phyloP scores from a whole-genome alignment of 2,329 filamentous ascomycete species.

The Neobulgaria alba region DNA sequence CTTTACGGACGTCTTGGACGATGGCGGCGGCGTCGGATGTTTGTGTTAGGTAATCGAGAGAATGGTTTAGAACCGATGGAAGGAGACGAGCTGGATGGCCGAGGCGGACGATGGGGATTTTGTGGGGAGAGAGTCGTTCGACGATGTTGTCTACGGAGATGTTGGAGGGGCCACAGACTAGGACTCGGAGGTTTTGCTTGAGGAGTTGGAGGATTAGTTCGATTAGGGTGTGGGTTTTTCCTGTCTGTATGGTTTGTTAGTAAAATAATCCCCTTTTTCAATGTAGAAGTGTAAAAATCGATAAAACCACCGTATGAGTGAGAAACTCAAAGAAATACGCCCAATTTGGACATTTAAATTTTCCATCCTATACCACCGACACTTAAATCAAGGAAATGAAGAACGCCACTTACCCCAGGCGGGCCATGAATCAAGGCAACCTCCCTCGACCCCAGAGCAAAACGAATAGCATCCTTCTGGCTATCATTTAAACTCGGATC shows the following conservation, averaged over 20 bases:
- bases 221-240: slow-evolving; percentile 93
- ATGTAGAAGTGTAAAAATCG: too few species aligned
- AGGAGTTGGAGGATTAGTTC: slow-evolving; percentile 91
- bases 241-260: slow-evolving; percentile 46
- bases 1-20: slow-evolving; percentile 79
- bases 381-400: too few species aligned
- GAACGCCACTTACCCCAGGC: slow-evolving; percentile 63
- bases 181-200: slow-evolving; percentile 60
- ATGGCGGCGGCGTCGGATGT: slow-evolving; percentile 86
- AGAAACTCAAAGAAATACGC: too few species aligned
- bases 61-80: slow-evolving; percentile 80
- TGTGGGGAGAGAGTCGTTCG: slow-evolving; percentile 77
- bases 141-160: slow-evolving; percentile 98
- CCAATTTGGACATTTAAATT: too few species aligned
- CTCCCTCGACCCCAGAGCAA: slow-evolving; percentile 73
- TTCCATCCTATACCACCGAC: too few species aligned
- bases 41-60: slow-evolving; percentile 81
- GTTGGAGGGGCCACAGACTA: slow-evolving; percentile 96
- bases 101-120: slow-evolving; percentile 78
- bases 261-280: background rate
- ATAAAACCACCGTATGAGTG: too few species aligned
- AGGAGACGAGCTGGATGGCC: slow-evolving; percentile 88
- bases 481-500: slow-evolving; percentile 55
- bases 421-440: slow-evolving; percentile 90
- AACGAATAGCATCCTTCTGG: slow-evolving; percentile 64